Percentiles rank a stretch among this genome's conserved stretches.
These are phyloP conservation scores for Gossypium anomalum DNA, from an alignment of 345 rosid species.

Conservation along the genomic window DNA sequence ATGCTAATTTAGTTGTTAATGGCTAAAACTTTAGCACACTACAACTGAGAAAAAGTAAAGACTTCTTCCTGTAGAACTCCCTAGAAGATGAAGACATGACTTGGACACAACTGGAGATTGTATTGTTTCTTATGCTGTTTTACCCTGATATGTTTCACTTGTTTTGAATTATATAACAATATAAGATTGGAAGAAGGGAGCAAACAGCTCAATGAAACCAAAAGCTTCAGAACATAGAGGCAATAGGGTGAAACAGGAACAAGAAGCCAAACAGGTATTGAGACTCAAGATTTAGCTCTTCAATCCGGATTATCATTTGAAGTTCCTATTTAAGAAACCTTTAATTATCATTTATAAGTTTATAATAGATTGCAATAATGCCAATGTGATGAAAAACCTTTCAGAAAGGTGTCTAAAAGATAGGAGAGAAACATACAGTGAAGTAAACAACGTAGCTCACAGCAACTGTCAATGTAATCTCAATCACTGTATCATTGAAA, in stretches of 20 bases:
- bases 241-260: neutral
- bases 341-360: neutral
- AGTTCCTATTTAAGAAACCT: neutral
- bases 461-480: slow-evolving; percentile 79
- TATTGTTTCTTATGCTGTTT: neutral
- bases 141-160: neutral
- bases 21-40: neutral
- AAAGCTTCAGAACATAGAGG: neutral
- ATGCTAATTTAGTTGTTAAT: slow-evolving; percentile 1
- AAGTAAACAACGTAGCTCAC: slow-evolving; percentile 90
- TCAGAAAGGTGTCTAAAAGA: neutral
- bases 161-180: neutral
- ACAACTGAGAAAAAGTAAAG: neutral
- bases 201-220: neutral
- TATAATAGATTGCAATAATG: neutral
- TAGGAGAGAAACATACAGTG: slow-evolving; percentile 56
- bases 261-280: neutral
- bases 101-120: neutral
- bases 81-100: neutral
- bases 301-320: neutral
- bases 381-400: neutral
- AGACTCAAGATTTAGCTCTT: slow-evolving; percentile 6
- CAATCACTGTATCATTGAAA: slow-evolving; percentile 89
- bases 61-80: neutral
- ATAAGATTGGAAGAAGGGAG: neutral